Conservation (phyloP, 306 rosid species). For the Vigna hirtella region DNA sequence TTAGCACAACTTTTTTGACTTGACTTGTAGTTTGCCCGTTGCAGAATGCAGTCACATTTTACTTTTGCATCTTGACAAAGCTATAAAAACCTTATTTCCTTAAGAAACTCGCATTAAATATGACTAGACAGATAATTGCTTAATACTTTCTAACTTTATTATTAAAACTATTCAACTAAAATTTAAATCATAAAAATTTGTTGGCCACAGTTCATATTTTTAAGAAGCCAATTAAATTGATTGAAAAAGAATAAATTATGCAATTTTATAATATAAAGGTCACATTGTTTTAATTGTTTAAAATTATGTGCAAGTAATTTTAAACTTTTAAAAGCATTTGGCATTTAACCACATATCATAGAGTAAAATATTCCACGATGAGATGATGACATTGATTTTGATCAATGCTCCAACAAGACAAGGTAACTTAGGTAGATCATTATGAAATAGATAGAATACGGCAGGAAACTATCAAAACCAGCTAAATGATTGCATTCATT, state of each 20-base stretch:
- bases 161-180: too few species aligned
- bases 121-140: too few species aligned
- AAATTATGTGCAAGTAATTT: neutral
- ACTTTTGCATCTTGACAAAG: too few species aligned
- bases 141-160: too few species aligned
- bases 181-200: too few species aligned
- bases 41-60: too few species aligned
- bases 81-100: too few species aligned
- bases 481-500: neutral
- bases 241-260: neutral
- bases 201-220: too few species aligned
- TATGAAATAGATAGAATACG: neutral
- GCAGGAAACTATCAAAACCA: neutral
- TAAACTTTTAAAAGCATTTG: neutral
- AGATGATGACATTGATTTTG: neutral
- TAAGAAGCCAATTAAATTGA: too few species aligned
- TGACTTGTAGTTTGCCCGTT: neutral
- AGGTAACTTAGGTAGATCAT: neutral
- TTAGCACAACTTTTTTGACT: conserved; percentile 7
- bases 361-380: neutral
- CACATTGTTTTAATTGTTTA: neutral
- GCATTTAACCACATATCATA: neutral
- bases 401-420: neutral
- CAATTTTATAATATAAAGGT: neutral
- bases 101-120: too few species aligned